A percentile compares a stretch with the other conserved stretches of the same genome.
Evolutionary conservation across 306 rosid genomes (phyloP).

Genomic region (Gleditsia sinensis): DNA sequence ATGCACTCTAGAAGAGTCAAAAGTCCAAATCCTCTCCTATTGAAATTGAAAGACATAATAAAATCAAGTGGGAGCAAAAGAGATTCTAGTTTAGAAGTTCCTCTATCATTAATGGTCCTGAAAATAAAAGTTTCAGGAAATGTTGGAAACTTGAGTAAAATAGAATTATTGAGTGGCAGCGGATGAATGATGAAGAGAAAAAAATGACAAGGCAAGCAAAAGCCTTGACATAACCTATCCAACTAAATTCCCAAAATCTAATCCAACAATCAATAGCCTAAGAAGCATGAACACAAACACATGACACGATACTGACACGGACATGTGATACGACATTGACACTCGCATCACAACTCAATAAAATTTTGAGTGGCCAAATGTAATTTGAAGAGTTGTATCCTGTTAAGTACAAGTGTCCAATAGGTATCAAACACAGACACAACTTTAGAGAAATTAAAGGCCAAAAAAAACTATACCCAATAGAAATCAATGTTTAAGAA

Average conservation of each 20-base stretch:
- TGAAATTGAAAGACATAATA: no score
- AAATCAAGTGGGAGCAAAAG: no score
- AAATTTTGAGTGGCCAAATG: no score
- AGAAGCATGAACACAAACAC: no score
- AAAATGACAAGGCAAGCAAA: conserved; percentile 2
- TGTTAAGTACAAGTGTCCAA: no score
- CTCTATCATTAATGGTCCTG: not conserved
- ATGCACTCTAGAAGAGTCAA: not conserved
- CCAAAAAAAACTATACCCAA: not conserved
- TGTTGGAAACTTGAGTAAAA: not conserved
- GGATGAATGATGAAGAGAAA: not conserved
- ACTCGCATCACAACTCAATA: no score
- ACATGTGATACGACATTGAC: no score
- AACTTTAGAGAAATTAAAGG: not conserved
- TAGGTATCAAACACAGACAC: no score
- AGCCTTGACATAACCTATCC: not conserved
- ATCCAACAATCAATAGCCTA: not conserved
- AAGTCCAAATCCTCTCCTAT: no score
- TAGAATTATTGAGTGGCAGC: not conserved
- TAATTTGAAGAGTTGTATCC: no score
- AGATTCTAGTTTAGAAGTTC: no score
- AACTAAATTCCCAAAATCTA: not conserved
- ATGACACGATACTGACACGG: no score
- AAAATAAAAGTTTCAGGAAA: not conserved
- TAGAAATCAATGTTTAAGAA: not conserved